A percentile compares a stretch with the other conserved stretches of the same genome.
Evolutionary conservation across 805 yeast species (phyloP).

Genomic region (Vanderwaltozyma yarrowii): DNA sequence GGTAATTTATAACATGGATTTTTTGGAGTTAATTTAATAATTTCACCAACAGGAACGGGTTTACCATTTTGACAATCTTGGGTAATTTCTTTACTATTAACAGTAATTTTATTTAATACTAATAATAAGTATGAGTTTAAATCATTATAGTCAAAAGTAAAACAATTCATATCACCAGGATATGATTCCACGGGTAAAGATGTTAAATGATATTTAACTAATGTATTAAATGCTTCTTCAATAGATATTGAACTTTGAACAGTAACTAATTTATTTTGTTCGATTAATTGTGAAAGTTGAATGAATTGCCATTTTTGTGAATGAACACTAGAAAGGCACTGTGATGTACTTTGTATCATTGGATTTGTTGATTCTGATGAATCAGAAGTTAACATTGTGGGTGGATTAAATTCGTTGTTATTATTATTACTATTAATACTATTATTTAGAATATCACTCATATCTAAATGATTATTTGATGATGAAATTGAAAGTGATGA

Average conservation of each 20-base stretch:
- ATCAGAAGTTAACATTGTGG: not conserved
- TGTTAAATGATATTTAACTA: slow-evolving; percentile 64
- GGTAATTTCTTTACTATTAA: slow-evolving; percentile 26
- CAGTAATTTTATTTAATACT: slow-evolving; percentile 62
- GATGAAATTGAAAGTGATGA: slow-evolving; percentile 2
- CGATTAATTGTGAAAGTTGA: slow-evolving; percentile 62
- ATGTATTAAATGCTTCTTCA: slow-evolving; percentile 78
- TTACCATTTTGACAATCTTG: slow-evolving; percentile 72
- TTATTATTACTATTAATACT: not conserved
- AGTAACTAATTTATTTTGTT: slow-evolving; percentile 62
- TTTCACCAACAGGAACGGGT: slow-evolving; percentile 86
- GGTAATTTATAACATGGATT: slow-evolving; percentile 77
- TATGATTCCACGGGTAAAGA: slow-evolving; percentile 68
- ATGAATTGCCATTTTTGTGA: slow-evolving; percentile 58
- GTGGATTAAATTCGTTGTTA: too few species aligned
- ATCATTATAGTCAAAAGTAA: slow-evolving; percentile 88
- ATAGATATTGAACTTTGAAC: slow-evolving; percentile 62
- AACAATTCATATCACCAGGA: slow-evolving; percentile 52
- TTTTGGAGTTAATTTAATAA: slow-evolving; percentile 73
- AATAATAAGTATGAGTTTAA: slow-evolving; percentile 76
- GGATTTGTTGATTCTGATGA: not conserved
- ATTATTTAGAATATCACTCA: slow-evolving; percentile 1
- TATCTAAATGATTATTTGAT: slow-evolving; percentile 2
- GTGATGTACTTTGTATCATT: not conserved
- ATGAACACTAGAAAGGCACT: slow-evolving; percentile 15